phyloP scores from a whole-genome alignment of 352 stramenopile species.

The Phytophthora rubi region DNA sequence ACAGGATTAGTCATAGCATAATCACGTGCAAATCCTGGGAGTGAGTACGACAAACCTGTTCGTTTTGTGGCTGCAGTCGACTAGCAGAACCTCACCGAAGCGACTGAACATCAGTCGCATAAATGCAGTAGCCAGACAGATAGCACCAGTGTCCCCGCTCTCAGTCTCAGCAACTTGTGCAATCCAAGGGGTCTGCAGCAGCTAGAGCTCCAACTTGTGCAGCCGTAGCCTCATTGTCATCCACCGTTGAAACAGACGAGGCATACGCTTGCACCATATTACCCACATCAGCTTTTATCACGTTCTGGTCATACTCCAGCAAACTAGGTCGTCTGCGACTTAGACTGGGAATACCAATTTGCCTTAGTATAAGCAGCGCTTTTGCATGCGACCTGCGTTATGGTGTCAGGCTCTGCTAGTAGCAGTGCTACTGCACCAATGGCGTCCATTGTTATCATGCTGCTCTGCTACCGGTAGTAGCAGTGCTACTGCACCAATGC shows the following conservation, averaged over 20 bases:
- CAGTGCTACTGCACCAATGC: too few species aligned
- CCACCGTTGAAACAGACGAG: not conserved
- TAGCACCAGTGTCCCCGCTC: slow-evolving; percentile 9
- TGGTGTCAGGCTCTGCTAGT: too few species aligned
- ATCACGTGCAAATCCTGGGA: too few species aligned
- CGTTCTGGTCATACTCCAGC: slow-evolving; percentile 25
- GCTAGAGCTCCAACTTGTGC: slow-evolving; percentile 1
- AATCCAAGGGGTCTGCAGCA: slow-evolving; percentile 1
- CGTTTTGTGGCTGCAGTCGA: slow-evolving; percentile 23
- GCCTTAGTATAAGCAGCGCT: too few species aligned
- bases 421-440: too few species aligned
- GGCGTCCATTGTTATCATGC: too few species aligned
- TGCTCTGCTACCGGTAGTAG: too few species aligned
- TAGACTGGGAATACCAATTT: too few species aligned
- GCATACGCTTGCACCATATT: slow-evolving; percentile 18
- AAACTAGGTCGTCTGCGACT: not conserved
- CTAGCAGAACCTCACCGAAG: slow-evolving; percentile 20
- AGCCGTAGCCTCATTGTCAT: slow-evolving; percentile 19
- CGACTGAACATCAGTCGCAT: slow-evolving; percentile 16
- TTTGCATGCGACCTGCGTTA: too few species aligned
- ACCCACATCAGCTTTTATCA: slow-evolving; percentile 23
- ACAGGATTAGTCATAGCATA: too few species aligned
- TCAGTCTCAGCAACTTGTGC: not conserved
- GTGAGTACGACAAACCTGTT: slow-evolving; percentile 9
- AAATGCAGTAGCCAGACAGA: slow-evolving; percentile 6